Base-by-base conservation (phyloP, 306 rosid genomes). In the Rosa persica region DNA sequence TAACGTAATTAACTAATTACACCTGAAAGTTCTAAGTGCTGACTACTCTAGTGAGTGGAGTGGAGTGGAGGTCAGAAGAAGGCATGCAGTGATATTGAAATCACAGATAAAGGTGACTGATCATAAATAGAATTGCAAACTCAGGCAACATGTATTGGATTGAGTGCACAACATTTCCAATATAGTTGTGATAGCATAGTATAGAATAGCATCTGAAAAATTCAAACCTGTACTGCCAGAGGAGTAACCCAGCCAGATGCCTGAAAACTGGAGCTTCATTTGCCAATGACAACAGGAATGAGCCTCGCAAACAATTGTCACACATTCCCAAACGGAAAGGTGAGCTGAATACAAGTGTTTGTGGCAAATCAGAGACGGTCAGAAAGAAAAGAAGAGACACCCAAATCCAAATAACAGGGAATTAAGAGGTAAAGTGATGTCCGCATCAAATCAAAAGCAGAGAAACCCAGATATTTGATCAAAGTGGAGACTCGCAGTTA, bases 221-320 rank as follows among this genome's bases (percentile, higher is more conserved):
- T 78, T 38, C 81, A 86, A 81, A 87, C 82, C 86, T 78, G 82
- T 79, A 81, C 42, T 79, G 66, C 80, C 72, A 74, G 88, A 84
- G 74, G 83, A 84, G 87, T 78, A 76, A 76, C 72, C 76, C 80
- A 81, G 82, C 73, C 82, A 85, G 93, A 85, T 89, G 88, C 87
- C 81, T 77, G 82, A 79, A 73, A 88, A 72, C 55, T 87, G 48
- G 75, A 82, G 88, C 90, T 83, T 85, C 96, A 90, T 90, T 89
- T 93, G 89, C 88, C 84, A 86, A 83, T 77, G 79, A 69, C 51
- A 77, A 64, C 76, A 49, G 73, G 83, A 81, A 79, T 52, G 80
- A 82, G 78, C 47, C 80, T 84, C 86, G 72, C 27, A 84, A 67
- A 85, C 87, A 78, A 65, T 52, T 79, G 51, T 69, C 81, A 72